phyloP scores from a whole-genome alignment of 345 rosid species.

The Citrus mangshanensis region DNA sequence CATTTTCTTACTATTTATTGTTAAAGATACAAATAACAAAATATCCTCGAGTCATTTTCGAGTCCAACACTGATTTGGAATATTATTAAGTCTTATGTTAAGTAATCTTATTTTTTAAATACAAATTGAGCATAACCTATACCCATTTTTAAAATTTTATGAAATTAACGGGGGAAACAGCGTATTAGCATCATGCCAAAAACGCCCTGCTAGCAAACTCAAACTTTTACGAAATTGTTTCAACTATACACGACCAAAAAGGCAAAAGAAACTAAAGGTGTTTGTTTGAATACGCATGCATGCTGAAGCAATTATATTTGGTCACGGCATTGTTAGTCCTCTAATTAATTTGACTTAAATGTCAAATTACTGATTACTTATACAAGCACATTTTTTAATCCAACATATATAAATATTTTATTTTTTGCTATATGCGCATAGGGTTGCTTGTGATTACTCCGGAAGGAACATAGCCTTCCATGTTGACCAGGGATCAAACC shows the following conservation, averaged over 20 bases:
- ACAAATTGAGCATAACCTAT: background rate
- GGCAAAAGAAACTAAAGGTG: background rate
- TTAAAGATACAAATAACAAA: background rate
- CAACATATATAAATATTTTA: background rate
- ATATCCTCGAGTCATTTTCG: background rate
- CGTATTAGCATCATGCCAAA: background rate
- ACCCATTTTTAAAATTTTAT: background rate
- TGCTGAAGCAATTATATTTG: background rate
- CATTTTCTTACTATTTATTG: too few relatives aligned
- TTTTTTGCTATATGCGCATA: conserved; percentile 7
- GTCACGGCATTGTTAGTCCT: background rate
- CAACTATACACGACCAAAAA: background rate
- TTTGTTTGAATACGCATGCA: background rate
- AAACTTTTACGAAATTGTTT: background rate
- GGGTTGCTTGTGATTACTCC: conserved; percentile 40
- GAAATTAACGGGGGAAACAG: background rate
- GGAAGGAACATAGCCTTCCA: conserved; percentile 37
- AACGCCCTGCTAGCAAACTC: background rate
- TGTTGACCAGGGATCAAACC: conserved; percentile 42
- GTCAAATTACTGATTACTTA: background rate
- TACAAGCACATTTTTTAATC: background rate
- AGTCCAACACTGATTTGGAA: background rate
- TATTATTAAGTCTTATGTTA: background rate
- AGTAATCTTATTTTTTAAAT: too few relatives aligned
- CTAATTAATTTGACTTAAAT: background rate